phyloP scores from a whole-genome alignment of 164 flowering plant genomes.

The Piper longum region DNA sequence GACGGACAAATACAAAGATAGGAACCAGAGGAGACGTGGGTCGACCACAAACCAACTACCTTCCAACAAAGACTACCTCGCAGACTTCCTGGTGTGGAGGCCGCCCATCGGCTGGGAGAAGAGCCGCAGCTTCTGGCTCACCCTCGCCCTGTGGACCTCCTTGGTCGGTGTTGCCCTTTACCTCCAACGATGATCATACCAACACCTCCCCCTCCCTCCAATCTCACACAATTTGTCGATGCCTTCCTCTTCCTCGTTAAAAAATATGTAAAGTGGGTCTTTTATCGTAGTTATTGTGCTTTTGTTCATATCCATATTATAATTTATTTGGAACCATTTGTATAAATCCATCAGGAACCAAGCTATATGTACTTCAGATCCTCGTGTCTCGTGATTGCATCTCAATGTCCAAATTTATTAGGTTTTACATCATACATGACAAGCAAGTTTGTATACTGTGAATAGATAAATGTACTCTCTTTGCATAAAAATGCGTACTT shows the following conservation, averaged over 20 bases:
- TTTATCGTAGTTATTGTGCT: too few relatives aligned
- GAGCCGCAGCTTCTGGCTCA: slow-evolving; percentile 50
- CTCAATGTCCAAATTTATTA: too few relatives aligned
- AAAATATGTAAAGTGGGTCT: neutral
- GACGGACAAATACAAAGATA: slow-evolving; percentile 65
- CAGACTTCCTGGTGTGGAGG: slow-evolving; percentile 64
- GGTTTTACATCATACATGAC: too few relatives aligned
- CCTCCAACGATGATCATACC: slow-evolving; percentile 26
- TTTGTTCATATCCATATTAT: too few relatives aligned
- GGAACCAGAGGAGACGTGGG: slow-evolving; percentile 16
- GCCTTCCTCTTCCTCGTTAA: neutral
- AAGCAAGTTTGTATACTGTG: too few relatives aligned
- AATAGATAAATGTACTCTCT: too few relatives aligned
- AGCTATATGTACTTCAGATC: too few relatives aligned
- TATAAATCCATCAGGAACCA: too few relatives aligned
- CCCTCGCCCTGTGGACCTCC: slow-evolving; percentile 46
- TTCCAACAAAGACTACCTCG: slow-evolving; percentile 44
- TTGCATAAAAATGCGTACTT: too few relatives aligned
- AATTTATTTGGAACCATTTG: too few relatives aligned
- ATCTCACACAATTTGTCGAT: neutral
- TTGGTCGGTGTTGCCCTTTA: slow-evolving; percentile 58
- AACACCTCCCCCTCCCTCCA: neutral
- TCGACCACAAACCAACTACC: slow-evolving; percentile 48
- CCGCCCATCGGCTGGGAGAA: slow-evolving; percentile 57
- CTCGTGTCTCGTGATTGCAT: too few relatives aligned